Evolutionary conservation across 2,329 filamentous ascomycete genomes (phyloP), one percentile per base, ranked within the genome.

Genomic region (Aspergillus sp.): DNA sequence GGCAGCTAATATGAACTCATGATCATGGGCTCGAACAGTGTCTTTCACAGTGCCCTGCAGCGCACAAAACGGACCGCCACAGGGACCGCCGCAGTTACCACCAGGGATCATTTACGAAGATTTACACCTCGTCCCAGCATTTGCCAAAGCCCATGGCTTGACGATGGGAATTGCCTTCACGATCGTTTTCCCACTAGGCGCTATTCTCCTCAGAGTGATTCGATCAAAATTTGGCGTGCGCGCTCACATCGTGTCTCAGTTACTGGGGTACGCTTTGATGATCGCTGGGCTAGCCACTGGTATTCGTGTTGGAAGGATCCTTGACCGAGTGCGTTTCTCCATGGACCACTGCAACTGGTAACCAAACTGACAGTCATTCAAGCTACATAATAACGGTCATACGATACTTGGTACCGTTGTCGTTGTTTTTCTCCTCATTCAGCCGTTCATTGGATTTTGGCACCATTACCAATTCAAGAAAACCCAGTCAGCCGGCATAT

Each of bases 261-360:
- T 70, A 4, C 17, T 70, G 30, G 64, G 66, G 39, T 70, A 63
- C 41, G 50, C 61, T 37, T 60, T 72, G 46, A 69, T 66, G 61
- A 60, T 70, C n/a, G 67, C 60, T 24, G 70, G 68, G 1, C 58
- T 66, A 8, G 70, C 63, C 6, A 64, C 65, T 42, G 69, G 70
- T 30, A 66, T 71, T 30, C 68, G 68, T 48, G 61, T 72, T 40
- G 68, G 64, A 17, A 64, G 60, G 37, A 66, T 67, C 27, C 53
- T 66, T 40, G 56, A 62, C 42, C 42, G 54, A 50, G 56, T 70
- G 51, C 40, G 60, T 34, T 41, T 1, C 46, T 41, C 9, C 3
- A 7, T 45, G 27, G 2, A 41, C 11, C 19, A 22, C 22, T 22
- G 15, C 17, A 37, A 22, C 11, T 33, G 15, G 46, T 4, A 37